A percentile compares a stretch with the other conserved stretches of the same genome.
Conservation (phyloP, 305 asterid species). For the Solanum chacoense region DNA sequence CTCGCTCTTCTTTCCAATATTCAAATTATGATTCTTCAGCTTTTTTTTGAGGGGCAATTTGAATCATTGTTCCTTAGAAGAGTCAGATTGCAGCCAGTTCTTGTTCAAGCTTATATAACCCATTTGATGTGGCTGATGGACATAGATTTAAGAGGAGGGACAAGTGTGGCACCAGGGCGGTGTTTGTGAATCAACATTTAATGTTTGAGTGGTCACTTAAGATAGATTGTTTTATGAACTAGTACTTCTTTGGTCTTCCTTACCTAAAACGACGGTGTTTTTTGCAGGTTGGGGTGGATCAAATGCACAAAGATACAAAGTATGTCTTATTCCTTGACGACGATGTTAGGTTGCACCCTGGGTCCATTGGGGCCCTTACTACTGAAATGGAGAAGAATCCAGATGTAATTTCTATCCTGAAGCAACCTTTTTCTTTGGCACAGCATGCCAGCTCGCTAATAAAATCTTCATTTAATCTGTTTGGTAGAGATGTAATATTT, state of each 20-base stretch:
- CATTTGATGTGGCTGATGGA: background rate
- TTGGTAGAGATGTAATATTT: background rate
- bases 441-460: background rate
- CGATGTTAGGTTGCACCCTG: conserved; percentile 98
- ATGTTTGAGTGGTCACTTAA: background rate
- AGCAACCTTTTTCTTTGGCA: background rate
- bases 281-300: conserved; percentile 82
- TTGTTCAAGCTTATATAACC: background rate
- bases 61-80: background rate
- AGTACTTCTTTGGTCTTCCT: background rate
- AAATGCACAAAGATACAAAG: conserved; percentile 87
- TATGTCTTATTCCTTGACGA: conserved; percentile 91
- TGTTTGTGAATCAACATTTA: background rate
- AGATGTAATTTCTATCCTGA: conserved; percentile 32
- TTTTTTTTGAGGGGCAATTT: background rate
- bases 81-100: background rate
- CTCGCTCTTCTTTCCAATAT: background rate
- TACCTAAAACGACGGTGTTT: background rate
- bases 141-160: background rate
- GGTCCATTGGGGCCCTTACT: conserved; percentile 93
- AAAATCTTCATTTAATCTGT: background rate
- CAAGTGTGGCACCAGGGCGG: background rate
- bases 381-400: conserved; percentile 94
- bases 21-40: background rate
- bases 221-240: background rate